Percentiles rank a stretch among this genome's conserved stretches.
These are phyloP conservation scores for Eutrema yunnanense DNA, from an alignment of 345 rosid species.

Conservation along the genomic window DNA sequence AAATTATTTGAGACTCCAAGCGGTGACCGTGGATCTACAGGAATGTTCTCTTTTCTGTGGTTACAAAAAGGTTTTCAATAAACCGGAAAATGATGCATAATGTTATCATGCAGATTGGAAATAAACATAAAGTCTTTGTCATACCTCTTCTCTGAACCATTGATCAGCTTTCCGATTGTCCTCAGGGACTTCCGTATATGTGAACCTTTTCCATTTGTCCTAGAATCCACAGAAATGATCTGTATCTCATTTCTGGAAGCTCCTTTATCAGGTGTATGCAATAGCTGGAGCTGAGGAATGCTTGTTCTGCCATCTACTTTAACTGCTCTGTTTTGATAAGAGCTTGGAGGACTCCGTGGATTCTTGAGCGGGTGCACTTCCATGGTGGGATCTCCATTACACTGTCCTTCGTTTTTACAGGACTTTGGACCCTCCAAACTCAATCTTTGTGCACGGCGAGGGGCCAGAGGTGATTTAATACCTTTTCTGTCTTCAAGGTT, in stretches of 20 bases:
- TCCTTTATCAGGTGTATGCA: conserved; percentile 53
- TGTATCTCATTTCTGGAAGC: conserved; percentile 40
- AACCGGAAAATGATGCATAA: background rate
- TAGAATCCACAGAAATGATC: conserved; percentile 40
- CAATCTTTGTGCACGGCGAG: conserved; percentile 46
- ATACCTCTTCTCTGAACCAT: conserved; percentile 80
- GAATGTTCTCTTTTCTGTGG: conserved; percentile 24
- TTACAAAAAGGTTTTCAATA: background rate
- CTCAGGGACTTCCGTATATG: conserved; percentile 78
- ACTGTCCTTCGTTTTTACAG: conserved; percentile 30
- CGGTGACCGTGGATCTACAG: conserved; percentile 42
- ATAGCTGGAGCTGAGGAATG: conserved; percentile 47
- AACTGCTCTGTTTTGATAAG: conserved; percentile 30
- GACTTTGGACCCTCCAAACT: conserved; percentile 62
- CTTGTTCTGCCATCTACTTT: conserved; percentile 44
- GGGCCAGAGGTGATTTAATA: conserved; percentile 42
- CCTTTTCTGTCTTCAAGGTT: conserved; percentile 42
- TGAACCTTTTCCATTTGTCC: conserved; percentile 54
- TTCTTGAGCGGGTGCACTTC: conserved; percentile 29
- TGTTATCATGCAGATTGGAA: background rate
- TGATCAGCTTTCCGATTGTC: conserved; percentile 78
- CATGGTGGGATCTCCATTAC: conserved; percentile 25
- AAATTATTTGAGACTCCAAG: conserved; percentile 20
- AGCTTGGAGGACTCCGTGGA: conserved; percentile 57
- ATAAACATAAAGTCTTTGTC: background rate